These are phyloP conservation scores for Parastagonospora avenae DNA, from an alignment of 2,329 filamentous ascomycete species.

Conservation along the genomic window DNA sequence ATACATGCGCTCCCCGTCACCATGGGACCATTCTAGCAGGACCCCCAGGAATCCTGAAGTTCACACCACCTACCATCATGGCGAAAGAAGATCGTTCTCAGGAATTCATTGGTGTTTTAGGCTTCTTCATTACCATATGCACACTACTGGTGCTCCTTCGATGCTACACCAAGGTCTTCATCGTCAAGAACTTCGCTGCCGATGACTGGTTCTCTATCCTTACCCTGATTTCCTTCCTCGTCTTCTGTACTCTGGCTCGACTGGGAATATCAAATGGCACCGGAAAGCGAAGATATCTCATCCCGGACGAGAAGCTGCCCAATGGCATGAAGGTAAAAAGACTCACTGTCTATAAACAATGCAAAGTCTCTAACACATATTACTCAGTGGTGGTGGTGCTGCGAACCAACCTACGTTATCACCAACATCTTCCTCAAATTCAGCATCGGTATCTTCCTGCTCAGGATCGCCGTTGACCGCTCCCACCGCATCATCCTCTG, in stretches of 20 bases:
- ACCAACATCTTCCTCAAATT: conserved; percentile 12
- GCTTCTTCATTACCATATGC: conserved; percentile 19
- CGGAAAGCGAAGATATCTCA: conserved; percentile 19
- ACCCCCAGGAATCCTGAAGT: no score
- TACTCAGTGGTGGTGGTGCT: conserved; percentile 21
- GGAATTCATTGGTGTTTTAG: conserved; percentile 20
- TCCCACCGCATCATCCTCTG: conserved; percentile 15
- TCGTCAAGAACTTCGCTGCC: conserved; percentile 21
- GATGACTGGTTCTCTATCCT: conserved; percentile 23
- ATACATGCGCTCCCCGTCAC: no score
- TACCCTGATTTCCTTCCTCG: conserved; percentile 16
- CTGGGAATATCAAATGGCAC: conserved; percentile 18
- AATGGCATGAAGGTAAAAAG: conserved; percentile 19
- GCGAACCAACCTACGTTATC: conserved; percentile 18
- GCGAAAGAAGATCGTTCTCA: conserved; percentile 17
- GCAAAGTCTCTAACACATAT: neutral
- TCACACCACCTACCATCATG: conserved; percentile 5
- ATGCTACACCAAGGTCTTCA: conserved; percentile 20
- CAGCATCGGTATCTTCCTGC: conserved; percentile 19
- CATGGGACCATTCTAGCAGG: no score
- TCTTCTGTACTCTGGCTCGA: conserved; percentile 15
- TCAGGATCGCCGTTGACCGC: conserved; percentile 16
- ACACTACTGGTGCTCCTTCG: conserved; percentile 19
- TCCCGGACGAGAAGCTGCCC: conserved; percentile 14
- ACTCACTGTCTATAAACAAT: neutral